Evolutionary conservation across 345 rosid genomes (phyloP), one percentile per base, ranked within the genome.

Genomic region (Eucalyptus pauciflora): DNA sequence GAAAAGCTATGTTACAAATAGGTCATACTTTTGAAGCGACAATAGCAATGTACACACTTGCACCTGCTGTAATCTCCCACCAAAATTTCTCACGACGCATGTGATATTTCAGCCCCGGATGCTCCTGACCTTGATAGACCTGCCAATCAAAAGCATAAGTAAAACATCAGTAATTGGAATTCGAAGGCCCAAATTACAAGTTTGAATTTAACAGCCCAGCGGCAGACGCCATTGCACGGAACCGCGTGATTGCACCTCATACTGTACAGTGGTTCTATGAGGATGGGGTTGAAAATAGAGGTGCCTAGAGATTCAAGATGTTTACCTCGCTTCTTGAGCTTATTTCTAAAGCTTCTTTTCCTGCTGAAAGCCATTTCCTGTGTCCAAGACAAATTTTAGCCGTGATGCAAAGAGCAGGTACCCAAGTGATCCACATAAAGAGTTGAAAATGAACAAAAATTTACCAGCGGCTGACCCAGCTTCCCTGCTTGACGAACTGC

Each of bases 401-500:
- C 6, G 49, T 20, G 15, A 86, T 48, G 52, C 13, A 50, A 64
- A 27, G 37, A 51, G 37, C 22, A 54, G 4, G 48, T 86, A 15
- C 37, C 46, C 20, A 56, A 87, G 43, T 8, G 49, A 81, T 71
- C n/a, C 83, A 54, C 45, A 37, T 85, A 81, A 48, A 81, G 50
- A 56, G 60, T 12, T 11, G 86, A 85, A 86, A 80, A 86, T 43
- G 37, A 33, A 29, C 7, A 80, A 64, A 69, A 71, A 80, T 89
- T 88, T 95, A 98, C 99, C 99, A 98, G 95, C 86, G 98, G 96
- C 88, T 94, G 97, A 48, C 93, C 97, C 89, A 91, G 90, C 93
- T 94, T 94, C 88, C 90, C 94, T 67, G 99, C 98, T 91, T 88
- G 93, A 89, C 93, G 95, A 89, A 98, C 94, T n/a, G 99, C 96